Evolutionary conservation across 225 moss, liverwort and hornwort genomes (phyloP).

Genomic region (Asterella californica): DNA sequence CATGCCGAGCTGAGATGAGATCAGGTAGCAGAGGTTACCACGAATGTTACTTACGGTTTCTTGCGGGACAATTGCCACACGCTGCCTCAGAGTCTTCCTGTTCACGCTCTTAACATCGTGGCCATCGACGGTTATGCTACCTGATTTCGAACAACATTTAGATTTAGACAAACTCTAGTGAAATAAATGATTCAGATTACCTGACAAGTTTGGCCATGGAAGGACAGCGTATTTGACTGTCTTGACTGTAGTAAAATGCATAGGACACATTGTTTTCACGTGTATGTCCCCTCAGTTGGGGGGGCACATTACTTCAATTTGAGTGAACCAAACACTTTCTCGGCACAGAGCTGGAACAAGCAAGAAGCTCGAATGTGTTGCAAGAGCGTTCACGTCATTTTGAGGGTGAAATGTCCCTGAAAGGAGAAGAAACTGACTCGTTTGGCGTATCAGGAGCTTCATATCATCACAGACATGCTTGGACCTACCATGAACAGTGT

Average conservation of each 20-base stretch:
- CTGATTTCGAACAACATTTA: constrained; percentile 31
- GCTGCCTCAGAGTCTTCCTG: constrained; percentile 65
- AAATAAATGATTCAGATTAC: too few species aligned
- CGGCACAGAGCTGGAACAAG: not conserved
- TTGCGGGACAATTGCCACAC: constrained; percentile 96
- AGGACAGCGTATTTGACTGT: too few species aligned
- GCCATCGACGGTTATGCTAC: constrained; percentile 75
- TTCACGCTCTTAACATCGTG: constrained; percentile 63
- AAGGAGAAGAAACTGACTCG: too few species aligned
- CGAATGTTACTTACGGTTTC: constrained; percentile 56
- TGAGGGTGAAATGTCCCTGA: not conserved
- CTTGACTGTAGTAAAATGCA: too few species aligned
- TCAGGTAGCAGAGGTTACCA: not conserved
- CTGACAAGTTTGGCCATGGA: too few species aligned
- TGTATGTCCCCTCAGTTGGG: too few species aligned
- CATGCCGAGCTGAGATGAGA: not conserved
- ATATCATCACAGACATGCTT: not conserved
- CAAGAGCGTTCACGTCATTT: not conserved
- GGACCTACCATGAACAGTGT: constrained; percentile 69
- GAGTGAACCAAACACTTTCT: not conserved
- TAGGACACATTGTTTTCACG: too few species aligned
- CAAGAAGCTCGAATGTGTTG: too few species aligned
- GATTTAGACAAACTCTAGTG: too few species aligned
- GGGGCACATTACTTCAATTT: too few species aligned
- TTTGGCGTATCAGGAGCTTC: not conserved